phyloP scores from a whole-genome alignment of 2,329 filamentous ascomycete genomes.

The Colletotrichum sidae region DNA sequence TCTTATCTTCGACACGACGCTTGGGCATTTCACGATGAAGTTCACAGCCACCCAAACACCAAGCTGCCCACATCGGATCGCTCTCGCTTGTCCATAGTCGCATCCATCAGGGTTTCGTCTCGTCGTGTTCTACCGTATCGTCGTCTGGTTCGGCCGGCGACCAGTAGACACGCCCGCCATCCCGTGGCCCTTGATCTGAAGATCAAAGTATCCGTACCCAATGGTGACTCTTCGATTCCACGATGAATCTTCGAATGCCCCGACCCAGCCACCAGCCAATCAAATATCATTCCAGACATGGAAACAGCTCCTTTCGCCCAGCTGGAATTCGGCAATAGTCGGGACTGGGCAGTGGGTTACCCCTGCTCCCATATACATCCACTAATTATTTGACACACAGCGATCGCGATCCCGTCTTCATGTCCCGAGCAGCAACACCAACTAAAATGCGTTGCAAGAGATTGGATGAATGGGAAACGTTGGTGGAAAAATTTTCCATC shows the following conservation, averaged over 20 bases:
- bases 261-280: conserved; percentile 20
- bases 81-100: conserved; percentile 18
- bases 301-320: conserved; percentile 35
- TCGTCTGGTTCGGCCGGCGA: conserved; percentile 15
- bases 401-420: conserved; percentile 32
- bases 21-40: neutral
- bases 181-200: conserved; percentile 26
- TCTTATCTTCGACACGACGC: neutral
- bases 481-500: conserved; percentile 2
- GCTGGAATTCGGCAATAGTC: conserved; percentile 37
- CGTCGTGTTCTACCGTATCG: neutral
- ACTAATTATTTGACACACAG: too few species aligned
- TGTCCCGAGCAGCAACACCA: neutral
- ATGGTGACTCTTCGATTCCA: conserved; percentile 27
- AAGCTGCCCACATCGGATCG: conserved; percentile 5
- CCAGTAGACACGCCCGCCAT: conserved; percentile 15
- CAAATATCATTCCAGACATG: conserved; percentile 25
- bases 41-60: neutral
- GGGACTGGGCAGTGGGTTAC: conserved; percentile 21
- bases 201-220: conserved; percentile 30
- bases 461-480: conserved; percentile 30
- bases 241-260: conserved; percentile 20
- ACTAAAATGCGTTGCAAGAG: neutral
- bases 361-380: conserved; percentile 4
- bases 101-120: conserved; percentile 33